Conservation (phyloP, 495 filamentous ascomycete genomes). For the Cercophora sp. region DNA sequence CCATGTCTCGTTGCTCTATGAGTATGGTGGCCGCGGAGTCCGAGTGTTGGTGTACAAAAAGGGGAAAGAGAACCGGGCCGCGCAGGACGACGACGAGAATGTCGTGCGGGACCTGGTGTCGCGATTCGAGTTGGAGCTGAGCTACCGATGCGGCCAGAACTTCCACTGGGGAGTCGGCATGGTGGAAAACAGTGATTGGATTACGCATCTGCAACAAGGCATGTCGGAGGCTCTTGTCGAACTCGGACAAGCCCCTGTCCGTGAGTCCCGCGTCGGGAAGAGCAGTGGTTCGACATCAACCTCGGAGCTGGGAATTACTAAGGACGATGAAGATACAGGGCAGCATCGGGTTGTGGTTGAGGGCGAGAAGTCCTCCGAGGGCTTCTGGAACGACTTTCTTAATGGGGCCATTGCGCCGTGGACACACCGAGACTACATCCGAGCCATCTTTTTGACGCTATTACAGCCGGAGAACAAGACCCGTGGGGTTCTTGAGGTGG, state of each 20-base stretch:
- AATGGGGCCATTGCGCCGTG: not conserved
- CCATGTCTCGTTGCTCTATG: not conserved
- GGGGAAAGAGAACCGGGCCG: too few relatives aligned
- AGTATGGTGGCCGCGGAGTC: not conserved
- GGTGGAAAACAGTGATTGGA: too few relatives aligned
- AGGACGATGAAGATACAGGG: not conserved
- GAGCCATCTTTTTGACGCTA: conserved; percentile 1
- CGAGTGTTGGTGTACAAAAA: not conserved
- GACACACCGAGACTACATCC: conserved; percentile 5
- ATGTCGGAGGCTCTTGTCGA: not conserved
- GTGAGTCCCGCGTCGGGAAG: not conserved
- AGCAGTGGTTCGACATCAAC: not conserved
- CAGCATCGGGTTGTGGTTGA: too few relatives aligned
- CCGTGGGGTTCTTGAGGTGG: conserved; percentile 16
- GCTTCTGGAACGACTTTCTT: not conserved
- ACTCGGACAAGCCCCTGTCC: too few relatives aligned
- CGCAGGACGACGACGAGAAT: not conserved
- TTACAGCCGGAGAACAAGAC: conserved; percentile 1
- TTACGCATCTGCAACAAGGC: not conserved
- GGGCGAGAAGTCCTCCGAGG: not conserved
- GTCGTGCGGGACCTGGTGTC: not conserved
- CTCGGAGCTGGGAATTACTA: not conserved
- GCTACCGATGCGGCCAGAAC: not conserved
- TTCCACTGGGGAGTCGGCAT: too few relatives aligned
- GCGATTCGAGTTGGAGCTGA: conserved; percentile 1